Base-by-base conservation (phyloP, 2,329 filamentous ascomycete species). In the Coleophoma cylindrospora region DNA sequence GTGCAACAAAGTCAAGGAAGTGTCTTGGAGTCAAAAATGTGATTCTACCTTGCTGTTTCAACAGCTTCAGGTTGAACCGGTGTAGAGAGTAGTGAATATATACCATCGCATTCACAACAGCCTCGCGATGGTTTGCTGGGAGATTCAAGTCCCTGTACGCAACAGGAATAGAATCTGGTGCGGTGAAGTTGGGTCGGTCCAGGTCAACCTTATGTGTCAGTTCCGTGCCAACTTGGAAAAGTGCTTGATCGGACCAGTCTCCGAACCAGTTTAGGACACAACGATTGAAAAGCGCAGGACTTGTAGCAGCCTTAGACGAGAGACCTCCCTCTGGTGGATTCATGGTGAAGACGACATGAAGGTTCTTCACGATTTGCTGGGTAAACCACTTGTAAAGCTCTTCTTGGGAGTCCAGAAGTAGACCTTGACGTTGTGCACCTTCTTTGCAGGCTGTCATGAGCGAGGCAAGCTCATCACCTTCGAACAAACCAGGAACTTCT, bases 341-440 rank as follows among this genome's bases (percentile, higher is more conserved):
- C 94, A 99, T 99, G 3, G 94, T 99, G 69, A 99, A 99, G 19
- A 99, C 94, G 44, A 99, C 94, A 64, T 99, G 94, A 38, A 99
- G 74, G 65, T 99, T 99, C 75, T 96, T 96, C 67, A 99, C 89
- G 62, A 99, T 97, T 68, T 99, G 94, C 62, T 95, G 89, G 0
- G 95, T 99, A 73, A 99, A 99, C 94, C 94, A 99, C 73, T 97
- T 97, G 79, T 99, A 99, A n/a, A 99, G 77, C 69, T 99, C 94
- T 72, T 99, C 95, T 60, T 96, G 91, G 1, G 94, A 97, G 71
- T 99, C 94, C 1, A 99, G 81, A 52, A 97, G 83, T 51, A 97
- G 78, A 44, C 94, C 94, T 73, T 99, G 94, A 54, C 91, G 86
- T 68, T 99, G 94, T 17, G 94, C 92, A 52, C 94, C 95, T 73